Base-by-base conservation (phyloP, 202 grass and related monocot genomes). In the Thinopyrum obtusiflorum region DNA sequence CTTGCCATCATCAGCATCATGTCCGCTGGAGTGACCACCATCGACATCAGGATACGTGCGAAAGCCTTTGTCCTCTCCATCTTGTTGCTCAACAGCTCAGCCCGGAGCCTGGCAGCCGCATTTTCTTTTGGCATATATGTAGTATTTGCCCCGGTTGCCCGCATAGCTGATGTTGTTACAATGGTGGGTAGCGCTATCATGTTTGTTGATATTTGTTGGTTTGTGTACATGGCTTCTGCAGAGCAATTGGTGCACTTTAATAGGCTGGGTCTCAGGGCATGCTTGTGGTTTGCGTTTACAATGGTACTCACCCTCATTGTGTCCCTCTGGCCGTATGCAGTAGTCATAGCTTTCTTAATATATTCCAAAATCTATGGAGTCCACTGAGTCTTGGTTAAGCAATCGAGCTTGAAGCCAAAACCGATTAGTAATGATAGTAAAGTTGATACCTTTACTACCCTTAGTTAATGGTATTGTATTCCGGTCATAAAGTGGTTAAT, bases 281-380 rank as follows among this genome's bases (percentile, higher is more conserved):
- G 69, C 11, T 46, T 44, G 18, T 0, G 9, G 23, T 25, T 73
- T 44, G 39, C 21, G 3, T 0, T 11, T 6, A 14, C 4, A 0
- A 26, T 26, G 0, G 2, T 73, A 7, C 5, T 0, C 0, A 1
- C 0, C 69, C 5, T 12, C 4, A 0, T 27, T 3, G 2, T 0
- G 4, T 4, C 0, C 0, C 21, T 73, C 29, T 31, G 69, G 37
- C 69, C 69, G 1, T 73, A 73, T 39, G 39, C 26, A 2, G 5
- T 73, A 12, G 46, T 26, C 69, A 10, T 12, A 37, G 9, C n/a
- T 11, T 6, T 46, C 21, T 25, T 46, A 3, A n/a, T 9, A 17
- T 27, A 42, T 73, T 17, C 23, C 5, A 73, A 46, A 37, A 7
- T 47, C 21, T 21, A 73, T 25, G 37, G 69, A 8, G 7, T 42